Base-by-base conservation (phyloP, 129 eudicot species). In the Centaurea solstitialis region DNA sequence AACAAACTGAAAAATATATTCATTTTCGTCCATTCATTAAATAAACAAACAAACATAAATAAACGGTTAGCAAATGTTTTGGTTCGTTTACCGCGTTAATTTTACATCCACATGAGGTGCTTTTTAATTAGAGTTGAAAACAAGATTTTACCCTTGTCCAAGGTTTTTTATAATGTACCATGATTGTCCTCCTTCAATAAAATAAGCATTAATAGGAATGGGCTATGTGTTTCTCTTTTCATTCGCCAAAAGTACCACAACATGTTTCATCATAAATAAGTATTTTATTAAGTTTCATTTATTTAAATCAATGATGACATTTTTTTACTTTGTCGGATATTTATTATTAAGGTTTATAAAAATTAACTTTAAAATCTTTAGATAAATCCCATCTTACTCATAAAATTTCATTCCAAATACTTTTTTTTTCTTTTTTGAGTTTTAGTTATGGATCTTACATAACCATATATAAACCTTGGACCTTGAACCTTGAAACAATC, bases 131-230 rank as follows among this genome's bases (percentile, higher is more conserved):
- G 59, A 17, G 53, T 37, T 68, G 61, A 68, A 76, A 75, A 37
- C 45, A 82, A 23, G 33, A 17, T 17, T 38, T 33, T 38, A 76
- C 72, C 47, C 59, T 81, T 75, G 65, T 75, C 69, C 39, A 23
- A 38, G 3, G 68, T 28, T 41, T 7, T 65, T 66, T 12, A 21
- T 68, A 3, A 67, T 7, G 80, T 81, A 81, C 80, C 38, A 75
- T 62, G 12, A 50, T 69, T 30, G 68, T 61, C 70, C 81, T 68
- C 40, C 76, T 74, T 39, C 77, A 76, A 68, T 76, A 70, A 81
- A 45, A 69, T 68, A 68, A 68, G 24, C 70, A 68, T 75, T 37
- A 68, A 75, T 81, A 61, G 45, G 10, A 68, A 68, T 68, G 76
- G 41, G 80, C 53, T 28, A 18, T 30, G 74, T 74, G 70, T 65